A percentile compares a stretch with the other conserved stretches of the same genome.
Conservation (phyloP, 192 early-diverging fungal species). For the Mortierella claussenii region DNA sequence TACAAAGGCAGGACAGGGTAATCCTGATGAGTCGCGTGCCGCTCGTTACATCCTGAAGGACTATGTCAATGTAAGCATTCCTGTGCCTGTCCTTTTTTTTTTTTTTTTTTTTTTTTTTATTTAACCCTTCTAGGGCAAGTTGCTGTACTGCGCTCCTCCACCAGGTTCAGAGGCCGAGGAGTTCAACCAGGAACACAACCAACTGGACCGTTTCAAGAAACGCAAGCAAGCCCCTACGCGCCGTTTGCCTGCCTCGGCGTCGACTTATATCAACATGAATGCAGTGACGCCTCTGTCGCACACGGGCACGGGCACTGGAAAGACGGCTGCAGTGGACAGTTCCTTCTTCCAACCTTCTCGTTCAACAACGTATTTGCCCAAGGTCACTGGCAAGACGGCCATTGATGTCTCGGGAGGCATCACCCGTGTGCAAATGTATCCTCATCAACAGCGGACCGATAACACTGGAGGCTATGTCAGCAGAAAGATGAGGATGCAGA, state of each 20-base stretch:
- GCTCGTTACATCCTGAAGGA: conserved; percentile 98
- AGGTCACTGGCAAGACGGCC: conserved; percentile 47
- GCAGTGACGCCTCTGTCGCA: conserved; percentile 58
- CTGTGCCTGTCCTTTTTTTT: neutral
- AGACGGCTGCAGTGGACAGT: conserved; percentile 65
- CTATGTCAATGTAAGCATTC: conserved; percentile 81
- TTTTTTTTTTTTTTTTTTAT: conserved; percentile 2
- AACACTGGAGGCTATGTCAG: conserved; percentile 59
- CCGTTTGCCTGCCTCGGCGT: conserved; percentile 57
- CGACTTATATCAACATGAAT: conserved; percentile 64
- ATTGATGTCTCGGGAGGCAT: conserved; percentile 53
- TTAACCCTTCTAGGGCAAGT: conserved; percentile 74
- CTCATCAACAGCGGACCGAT: conserved; percentile 62
- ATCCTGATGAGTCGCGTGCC: conserved; percentile 97
- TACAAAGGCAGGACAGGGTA: conserved; percentile 91
- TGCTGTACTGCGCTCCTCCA: conserved; percentile 91
- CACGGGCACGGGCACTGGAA: conserved; percentile 44
- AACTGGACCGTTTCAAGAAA: conserved; percentile 65
- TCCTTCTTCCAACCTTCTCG: conserved; percentile 58
- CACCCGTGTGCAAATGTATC: conserved; percentile 69
- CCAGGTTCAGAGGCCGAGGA: conserved; percentile 68
- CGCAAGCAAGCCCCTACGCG: conserved; percentile 53
- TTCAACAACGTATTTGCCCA: conserved; percentile 41
- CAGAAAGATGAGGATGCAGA: conserved; percentile 41
- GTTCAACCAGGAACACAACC: conserved; percentile 91